Base-by-base conservation (phyloP, 169 alveolate species). In the Cryptosporidium ubiquitum region DNA sequence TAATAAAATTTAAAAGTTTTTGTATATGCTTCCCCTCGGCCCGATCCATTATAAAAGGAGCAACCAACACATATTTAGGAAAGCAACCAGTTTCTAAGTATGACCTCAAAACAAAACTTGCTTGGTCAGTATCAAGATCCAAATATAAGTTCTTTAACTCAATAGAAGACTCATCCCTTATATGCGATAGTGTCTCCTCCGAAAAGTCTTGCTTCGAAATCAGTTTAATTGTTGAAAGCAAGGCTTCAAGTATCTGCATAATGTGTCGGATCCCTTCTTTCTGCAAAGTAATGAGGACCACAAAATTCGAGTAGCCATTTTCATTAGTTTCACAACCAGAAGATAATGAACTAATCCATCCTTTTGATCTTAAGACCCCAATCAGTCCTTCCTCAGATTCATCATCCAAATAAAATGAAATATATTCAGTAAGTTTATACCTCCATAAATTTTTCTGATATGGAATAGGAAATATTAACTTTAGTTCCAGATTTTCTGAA, bases 391-490 rank as follows among this genome's bases (percentile, higher is more conserved):
- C 85, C 1, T 73, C 85, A 40, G 85, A 73, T 23, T 73, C 85
- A 58, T 73, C 85, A 29, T 52, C 69, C 29, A 73, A 40, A 40
- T 51, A 73, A 18, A 51, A 73, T n/a, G 85, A 73, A 57, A 73
- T n/a, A 26, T 73, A 73, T 31, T 73, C 85, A 2, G 70, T 55
- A 51, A 73, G 16, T 23, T 73, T 73, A 20, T 73, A 73, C 14
- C 85, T 49, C 85, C 85, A 73, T 20, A 73, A 37, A 35, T 58
- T 73, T 35, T 73, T 73, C 51, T 73, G 85, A 40, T 52, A 73
- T 18, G 85, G 85, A 23, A 73, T 73, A 29, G 85, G 85, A 55
- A 73, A 73, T 31, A 58, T 58, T 29, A 73, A 57, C 29, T 58
- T 73, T 7, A 73, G 5, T 12, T 49, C 51, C 0, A 29, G 70